phyloP scores from a whole-genome alignment of 2,329 filamentous ascomycete species.

The Dothistroma septosporum region DNA sequence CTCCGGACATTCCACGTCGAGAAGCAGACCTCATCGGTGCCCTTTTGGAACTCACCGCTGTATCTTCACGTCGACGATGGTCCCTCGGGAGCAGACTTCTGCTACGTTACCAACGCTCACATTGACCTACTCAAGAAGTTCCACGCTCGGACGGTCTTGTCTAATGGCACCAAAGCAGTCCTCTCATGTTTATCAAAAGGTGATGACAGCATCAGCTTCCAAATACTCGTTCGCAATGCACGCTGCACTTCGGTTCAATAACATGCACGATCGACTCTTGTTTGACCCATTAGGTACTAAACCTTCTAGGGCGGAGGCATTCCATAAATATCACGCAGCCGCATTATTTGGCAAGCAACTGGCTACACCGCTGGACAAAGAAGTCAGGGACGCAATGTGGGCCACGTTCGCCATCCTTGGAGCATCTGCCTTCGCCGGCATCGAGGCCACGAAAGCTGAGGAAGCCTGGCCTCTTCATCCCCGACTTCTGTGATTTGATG shows the following conservation, averaged over 20 bases:
- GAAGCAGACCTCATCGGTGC: slow-evolving; percentile 7
- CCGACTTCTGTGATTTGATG: slow-evolving; percentile 47
- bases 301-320: slow-evolving; percentile 36
- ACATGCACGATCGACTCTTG: slow-evolving; percentile 52
- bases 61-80: slow-evolving; percentile 13
- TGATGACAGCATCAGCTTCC: slow-evolving; percentile 12
- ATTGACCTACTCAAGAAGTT: slow-evolving; percentile 26
- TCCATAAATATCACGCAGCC: slow-evolving; percentile 49
- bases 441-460: slow-evolving; percentile 42
- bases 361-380: slow-evolving; percentile 29
- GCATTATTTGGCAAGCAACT: slow-evolving; percentile 48
- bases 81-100: slow-evolving; percentile 9
- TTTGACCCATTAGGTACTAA: slow-evolving; percentile 20
- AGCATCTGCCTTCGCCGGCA: slow-evolving; percentile 43
- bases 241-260: slow-evolving; percentile 49
- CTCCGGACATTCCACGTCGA: slow-evolving; percentile 5
- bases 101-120: slow-evolving; percentile 19
- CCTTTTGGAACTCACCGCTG: slow-evolving; percentile 20
- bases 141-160: slow-evolving; percentile 23
- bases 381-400: slow-evolving; percentile 47
- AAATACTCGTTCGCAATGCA: slow-evolving; percentile 53
- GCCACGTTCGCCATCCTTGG: slow-evolving; percentile 48
- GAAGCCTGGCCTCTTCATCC: slow-evolving; percentile 55
- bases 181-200: slow-evolving; percentile 22
- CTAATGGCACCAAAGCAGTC: slow-evolving; percentile 26